phyloP scores from a whole-genome alignment of 352 stramenopile genomes.

The Phytophthora pluvialis region DNA sequence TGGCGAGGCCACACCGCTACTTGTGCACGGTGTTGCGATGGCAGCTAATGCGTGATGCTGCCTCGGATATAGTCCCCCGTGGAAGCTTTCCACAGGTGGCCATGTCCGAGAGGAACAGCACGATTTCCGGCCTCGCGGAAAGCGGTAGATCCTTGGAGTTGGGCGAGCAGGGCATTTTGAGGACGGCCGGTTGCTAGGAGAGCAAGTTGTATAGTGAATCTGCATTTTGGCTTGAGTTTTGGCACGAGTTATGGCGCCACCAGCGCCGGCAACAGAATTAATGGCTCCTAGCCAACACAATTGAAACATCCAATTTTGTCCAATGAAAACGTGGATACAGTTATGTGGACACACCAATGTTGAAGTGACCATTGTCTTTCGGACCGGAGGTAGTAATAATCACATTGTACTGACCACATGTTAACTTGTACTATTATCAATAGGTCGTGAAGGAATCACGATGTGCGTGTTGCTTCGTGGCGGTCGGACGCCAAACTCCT shows the following conservation, averaged over 20 bases:
- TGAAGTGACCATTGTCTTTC: too few species aligned
- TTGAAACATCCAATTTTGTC: slow-evolving; percentile 2
- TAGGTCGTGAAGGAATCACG: slow-evolving; percentile 21
- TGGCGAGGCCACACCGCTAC: background rate
- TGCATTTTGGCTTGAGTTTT: too few species aligned
- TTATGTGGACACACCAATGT: too few species aligned
- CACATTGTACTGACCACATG: background rate
- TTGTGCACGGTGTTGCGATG: slow-evolving; percentile 6
- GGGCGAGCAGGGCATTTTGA: background rate
- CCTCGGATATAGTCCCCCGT: background rate
- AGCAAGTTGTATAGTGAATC: background rate
- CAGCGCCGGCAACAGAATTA: background rate
- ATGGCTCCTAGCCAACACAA: background rate
- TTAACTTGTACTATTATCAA: too few species aligned
- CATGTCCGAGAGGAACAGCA: background rate
- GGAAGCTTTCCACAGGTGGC: slow-evolving; percentile 4
- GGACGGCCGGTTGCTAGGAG: background rate
- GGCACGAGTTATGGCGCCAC: background rate
- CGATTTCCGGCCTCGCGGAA: too few species aligned
- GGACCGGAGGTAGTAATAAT: background rate
- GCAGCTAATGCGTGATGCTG: background rate
- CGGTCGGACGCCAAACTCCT: background rate
- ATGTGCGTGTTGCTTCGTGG: slow-evolving; percentile 17
- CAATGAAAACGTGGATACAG: background rate
- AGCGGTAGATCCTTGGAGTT: background rate